These are phyloP conservation scores for Sporothrix pseudoabietina DNA, from an alignment of 2,329 filamentous ascomycete genomes.

Conservation along the genomic window DNA sequence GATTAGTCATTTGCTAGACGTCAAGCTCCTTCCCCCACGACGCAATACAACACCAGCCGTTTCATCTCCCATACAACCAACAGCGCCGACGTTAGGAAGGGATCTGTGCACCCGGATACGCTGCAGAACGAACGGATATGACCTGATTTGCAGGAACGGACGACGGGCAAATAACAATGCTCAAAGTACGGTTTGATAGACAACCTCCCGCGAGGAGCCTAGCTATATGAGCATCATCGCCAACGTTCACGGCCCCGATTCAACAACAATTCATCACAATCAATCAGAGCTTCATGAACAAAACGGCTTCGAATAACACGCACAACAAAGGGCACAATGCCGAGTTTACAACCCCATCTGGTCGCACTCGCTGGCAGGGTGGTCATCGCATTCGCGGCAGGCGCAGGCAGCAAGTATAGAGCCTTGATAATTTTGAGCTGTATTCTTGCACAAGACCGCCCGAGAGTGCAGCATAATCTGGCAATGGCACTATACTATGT, in stretches of 20 bases:
- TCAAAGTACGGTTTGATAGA: not conserved
- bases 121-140: not conserved
- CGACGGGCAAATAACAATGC: not conserved
- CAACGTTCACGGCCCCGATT: not conserved
- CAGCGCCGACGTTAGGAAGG: slow-evolving; percentile 8
- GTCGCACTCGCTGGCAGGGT: not conserved
- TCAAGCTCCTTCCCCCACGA: slow-evolving; percentile 4
- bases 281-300: not conserved
- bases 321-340: not conserved
- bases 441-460: not conserved
- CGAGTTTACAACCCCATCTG: not conserved
- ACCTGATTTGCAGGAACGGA: not conserved
- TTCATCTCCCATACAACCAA: slow-evolving; percentile 19
- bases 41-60: slow-evolving; percentile 16
- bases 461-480: not conserved
- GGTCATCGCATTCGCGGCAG: not conserved
- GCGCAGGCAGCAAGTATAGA: not conserved
- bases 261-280: not conserved
- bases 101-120: slow-evolving; percentile 13
- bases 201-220: not conserved
- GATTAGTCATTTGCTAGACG: not conserved
- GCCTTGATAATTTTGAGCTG: slow-evolving; percentile 7
- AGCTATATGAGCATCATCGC: not conserved
- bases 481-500: not conserved
- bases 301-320: not conserved